Conservation (phyloP, 495 filamentous ascomycete species). For the Neurospora pannonica region DNA sequence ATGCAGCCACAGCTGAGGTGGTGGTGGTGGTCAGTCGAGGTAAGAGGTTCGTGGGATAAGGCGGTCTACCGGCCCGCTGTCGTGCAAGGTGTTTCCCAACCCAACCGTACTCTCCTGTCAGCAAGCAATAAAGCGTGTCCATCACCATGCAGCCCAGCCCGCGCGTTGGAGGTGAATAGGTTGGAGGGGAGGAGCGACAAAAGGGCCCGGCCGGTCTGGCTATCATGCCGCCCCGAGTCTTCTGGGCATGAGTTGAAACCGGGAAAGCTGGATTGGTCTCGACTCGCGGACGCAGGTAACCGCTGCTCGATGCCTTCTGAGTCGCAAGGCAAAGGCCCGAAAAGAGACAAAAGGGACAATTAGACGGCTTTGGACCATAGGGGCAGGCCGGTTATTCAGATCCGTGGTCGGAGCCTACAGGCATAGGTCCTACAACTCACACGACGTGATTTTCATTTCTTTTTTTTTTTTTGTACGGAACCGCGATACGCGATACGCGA, state of each 20-base stretch:
- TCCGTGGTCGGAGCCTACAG: not conserved
- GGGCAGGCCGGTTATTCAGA: not conserved
- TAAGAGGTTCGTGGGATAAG: conserved; percentile 2
- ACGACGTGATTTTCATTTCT: not conserved
- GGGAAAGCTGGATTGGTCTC: not conserved
- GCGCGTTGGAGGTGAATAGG: not conserved
- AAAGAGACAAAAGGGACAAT: not conserved
- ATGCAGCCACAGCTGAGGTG: not conserved
- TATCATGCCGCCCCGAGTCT: not conserved
- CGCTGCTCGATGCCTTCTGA: not conserved
- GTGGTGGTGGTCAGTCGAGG: not conserved
- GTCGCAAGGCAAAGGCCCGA: not conserved
- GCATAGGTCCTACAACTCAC: not conserved
- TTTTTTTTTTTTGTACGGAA: not conserved
- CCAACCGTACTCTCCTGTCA: not conserved
- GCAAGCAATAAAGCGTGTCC: not conserved
- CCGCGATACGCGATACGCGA: not conserved
- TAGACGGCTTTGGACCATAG: not conserved
- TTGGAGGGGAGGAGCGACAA: not conserved
- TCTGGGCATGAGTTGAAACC: not conserved
- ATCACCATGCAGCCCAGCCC: not conserved
- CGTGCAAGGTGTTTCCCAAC: conserved; percentile 9
- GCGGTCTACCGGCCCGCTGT: conserved; percentile 20
- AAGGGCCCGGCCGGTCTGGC: not conserved
- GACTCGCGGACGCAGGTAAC: not conserved